These are phyloP conservation scores for Cantharellus anzutake DNA, from an alignment of 768 basidiomycete genomes.

Conservation along the genomic window DNA sequence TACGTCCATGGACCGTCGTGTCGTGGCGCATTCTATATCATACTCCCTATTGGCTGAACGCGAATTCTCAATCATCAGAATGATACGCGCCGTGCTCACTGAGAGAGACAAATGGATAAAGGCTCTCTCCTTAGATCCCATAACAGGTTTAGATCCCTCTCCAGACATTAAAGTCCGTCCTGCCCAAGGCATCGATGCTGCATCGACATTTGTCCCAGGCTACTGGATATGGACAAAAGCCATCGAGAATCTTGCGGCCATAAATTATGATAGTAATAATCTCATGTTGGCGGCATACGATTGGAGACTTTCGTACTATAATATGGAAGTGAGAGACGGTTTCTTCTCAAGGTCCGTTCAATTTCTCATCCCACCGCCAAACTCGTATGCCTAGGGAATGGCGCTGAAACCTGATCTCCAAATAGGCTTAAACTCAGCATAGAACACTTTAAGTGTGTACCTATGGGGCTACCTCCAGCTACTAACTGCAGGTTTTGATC, in stretches of 20 bases:
- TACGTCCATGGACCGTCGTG: not conserved
- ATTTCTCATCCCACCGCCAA: too few species aligned
- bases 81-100: conserved; percentile 68
- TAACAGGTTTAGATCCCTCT: conserved; percentile 72
- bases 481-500: not conserved
- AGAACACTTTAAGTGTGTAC: conserved; percentile 5
- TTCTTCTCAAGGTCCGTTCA: conserved; percentile 59
- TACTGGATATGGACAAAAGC: conserved; percentile 97
- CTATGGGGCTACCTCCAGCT: too few species aligned
- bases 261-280: conserved; percentile 87
- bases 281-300: conserved; percentile 74
- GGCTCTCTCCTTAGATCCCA: conserved; percentile 77
- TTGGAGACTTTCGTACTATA: conserved; percentile 76
- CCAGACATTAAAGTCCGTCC: conserved; percentile 72
- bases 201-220: conserved; percentile 38
- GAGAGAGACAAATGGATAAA: conserved; percentile 80
- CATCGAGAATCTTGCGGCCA: conserved; percentile 81
- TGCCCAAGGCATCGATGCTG: conserved; percentile 82
- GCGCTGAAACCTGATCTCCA: not conserved
- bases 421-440: conserved; percentile 8
- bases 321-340: conserved; percentile 79
- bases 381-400: too few species aligned
- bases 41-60: conserved; percentile 9
- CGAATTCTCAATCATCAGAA: conserved; percentile 26
- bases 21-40: not conserved